phyloP scores from a whole-genome alignment of 805 yeast species.

The Wickerhamomyces canadensis region DNA sequence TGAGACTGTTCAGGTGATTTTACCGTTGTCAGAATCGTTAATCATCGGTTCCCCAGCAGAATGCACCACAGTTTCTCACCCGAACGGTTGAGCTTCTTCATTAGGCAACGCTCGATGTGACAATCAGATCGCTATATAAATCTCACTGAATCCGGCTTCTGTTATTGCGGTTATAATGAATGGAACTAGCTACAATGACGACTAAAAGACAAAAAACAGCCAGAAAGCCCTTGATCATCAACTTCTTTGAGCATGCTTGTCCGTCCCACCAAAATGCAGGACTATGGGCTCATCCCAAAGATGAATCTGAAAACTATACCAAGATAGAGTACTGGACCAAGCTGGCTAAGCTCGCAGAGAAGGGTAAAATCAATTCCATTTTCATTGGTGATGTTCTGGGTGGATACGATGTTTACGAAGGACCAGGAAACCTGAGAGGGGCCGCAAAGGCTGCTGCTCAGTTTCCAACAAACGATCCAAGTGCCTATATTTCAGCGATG shows the following conservation, averaged over 20 bases:
- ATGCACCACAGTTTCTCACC: too few relatives aligned
- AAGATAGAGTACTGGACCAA: slow-evolving; percentile 33
- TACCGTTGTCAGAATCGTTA: too few relatives aligned
- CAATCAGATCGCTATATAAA: too few relatives aligned
- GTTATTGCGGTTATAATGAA: too few relatives aligned
- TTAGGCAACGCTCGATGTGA: too few relatives aligned
- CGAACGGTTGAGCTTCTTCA: too few relatives aligned
- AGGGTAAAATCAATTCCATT: slow-evolving; percentile 31
- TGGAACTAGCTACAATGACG: too few relatives aligned
- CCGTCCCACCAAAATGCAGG: slow-evolving; percentile 27
- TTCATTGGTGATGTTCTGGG: slow-evolving; percentile 19
- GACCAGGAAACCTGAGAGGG: slow-evolving; percentile 7
- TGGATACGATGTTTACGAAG: slow-evolving; percentile 8
- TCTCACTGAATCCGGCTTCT: too few relatives aligned
- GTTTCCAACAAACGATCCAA: slow-evolving; percentile 11
- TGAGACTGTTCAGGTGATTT: too few relatives aligned
- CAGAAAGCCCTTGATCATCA: slow-evolving; percentile 26
- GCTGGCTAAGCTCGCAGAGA: slow-evolving; percentile 30
- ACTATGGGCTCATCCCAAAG: slow-evolving; percentile 36
- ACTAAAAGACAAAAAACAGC: neutral
- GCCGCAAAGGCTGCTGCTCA: slow-evolving; percentile 10
- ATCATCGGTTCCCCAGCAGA: too few relatives aligned
- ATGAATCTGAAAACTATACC: slow-evolving; percentile 24
- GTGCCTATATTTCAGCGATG: slow-evolving; percentile 24
- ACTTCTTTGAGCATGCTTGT: slow-evolving; percentile 33